phyloP scores from a whole-genome alignment of 2,329 filamentous ascomycete genomes.

The Zalaria obscura region DNA sequence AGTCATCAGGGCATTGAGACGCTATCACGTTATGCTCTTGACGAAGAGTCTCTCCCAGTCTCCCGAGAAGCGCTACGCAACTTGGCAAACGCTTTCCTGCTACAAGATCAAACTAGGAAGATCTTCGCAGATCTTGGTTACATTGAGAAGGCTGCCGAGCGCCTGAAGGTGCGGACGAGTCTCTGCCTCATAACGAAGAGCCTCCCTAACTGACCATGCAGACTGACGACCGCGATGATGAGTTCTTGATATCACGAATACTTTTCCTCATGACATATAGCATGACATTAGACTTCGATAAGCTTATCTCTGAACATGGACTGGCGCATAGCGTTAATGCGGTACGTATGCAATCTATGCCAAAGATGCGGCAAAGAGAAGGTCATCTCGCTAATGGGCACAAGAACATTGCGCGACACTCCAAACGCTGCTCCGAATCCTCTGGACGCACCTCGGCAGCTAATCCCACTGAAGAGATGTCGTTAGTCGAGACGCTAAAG shows the following conservation, averaged over 20 bases:
- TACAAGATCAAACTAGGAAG: constrained; percentile 54
- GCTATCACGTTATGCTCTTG: constrained; percentile 59
- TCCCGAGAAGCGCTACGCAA: constrained; percentile 68
- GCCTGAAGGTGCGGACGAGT: constrained; percentile 39
- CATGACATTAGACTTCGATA: constrained; percentile 51
- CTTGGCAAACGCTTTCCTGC: constrained; percentile 69
- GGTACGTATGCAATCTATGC: constrained; percentile 5
- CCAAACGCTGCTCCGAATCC: constrained; percentile 7
- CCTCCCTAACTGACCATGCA: constrained; percentile 12
- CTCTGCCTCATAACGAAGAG: neutral
- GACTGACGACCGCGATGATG: constrained; percentile 63
- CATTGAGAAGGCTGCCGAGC: constrained; percentile 52
- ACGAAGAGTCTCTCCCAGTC: constrained; percentile 45
- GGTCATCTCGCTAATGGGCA: neutral
- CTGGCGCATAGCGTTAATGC: constrained; percentile 54
- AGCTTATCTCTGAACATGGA: constrained; percentile 50
- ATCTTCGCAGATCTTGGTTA: constrained; percentile 58
- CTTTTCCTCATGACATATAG: constrained; percentile 70
- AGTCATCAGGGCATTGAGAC: constrained; percentile 54
- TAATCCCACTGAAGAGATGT: constrained; percentile 60
- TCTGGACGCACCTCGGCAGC: constrained; percentile 29
- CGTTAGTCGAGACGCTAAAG: constrained; percentile 71
- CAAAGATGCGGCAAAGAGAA: no score
- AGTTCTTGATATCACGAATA: constrained; percentile 71
- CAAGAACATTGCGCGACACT: constrained; percentile 54